Percentiles rank a stretch among this genome's conserved stretches.
Conservation (phyloP, 163 green algal genomes). For the Chlorella variabilis region DNA sequence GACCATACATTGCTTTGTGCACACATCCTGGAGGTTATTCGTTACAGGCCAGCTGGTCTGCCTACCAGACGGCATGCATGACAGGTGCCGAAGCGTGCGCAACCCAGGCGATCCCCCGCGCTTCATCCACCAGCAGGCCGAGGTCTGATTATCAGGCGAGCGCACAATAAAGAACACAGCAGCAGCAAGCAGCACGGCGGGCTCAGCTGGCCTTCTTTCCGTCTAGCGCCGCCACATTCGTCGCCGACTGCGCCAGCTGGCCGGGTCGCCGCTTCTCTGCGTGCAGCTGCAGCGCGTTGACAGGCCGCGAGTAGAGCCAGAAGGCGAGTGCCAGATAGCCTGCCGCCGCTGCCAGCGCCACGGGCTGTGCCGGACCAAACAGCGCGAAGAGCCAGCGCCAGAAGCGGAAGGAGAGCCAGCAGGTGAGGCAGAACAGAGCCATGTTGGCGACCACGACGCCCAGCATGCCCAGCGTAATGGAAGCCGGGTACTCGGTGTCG, state of each 20-base stretch:
- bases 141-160: no score
- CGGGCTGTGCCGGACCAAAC: conserved; percentile 21
- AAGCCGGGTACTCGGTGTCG: conserved; percentile 9
- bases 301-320: conserved; percentile 29
- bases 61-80: no score
- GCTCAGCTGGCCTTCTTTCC: background rate
- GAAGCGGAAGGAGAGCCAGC: background rate
- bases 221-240: background rate
- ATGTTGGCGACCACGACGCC: conserved; percentile 8
- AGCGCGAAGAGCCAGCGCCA: conserved; percentile 8
- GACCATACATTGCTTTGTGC: no score
- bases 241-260: background rate
- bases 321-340: conserved; percentile 28
- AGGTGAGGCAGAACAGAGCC: background rate
- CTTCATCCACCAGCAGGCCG: no score
- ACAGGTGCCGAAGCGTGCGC: no score
- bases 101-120: no score
- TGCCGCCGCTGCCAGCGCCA: background rate
- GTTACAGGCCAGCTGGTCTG: no score
- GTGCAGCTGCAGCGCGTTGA: conserved; percentile 14
- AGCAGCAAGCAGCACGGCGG: no score
- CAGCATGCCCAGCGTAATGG: conserved; percentile 16
- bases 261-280: background rate
- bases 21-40: no score
- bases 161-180: no score